These are phyloP conservation scores for Nigrograna mackinnonii DNA, from an alignment of 2,329 filamentous ascomycete genomes.

Conservation along the genomic window DNA sequence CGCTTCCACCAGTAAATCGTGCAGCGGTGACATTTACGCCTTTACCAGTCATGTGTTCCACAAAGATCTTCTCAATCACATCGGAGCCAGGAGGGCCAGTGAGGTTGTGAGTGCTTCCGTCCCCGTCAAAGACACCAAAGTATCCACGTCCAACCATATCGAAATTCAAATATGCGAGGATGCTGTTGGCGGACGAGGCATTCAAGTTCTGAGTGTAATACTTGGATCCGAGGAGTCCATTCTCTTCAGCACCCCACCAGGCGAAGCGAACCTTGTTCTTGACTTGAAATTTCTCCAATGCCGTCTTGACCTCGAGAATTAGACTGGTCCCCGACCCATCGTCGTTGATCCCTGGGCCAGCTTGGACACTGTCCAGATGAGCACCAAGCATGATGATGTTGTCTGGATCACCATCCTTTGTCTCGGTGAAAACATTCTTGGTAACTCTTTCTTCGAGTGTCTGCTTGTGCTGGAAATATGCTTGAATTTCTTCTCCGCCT, in stretches of 20 bases:
- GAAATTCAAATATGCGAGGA: conserved; percentile 47
- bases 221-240: conserved; percentile 42
- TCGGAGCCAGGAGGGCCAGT: conserved; percentile 37
- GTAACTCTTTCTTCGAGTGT: conserved; percentile 55
- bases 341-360: conserved; percentile 46
- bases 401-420: conserved; percentile 38
- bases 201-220: conserved; percentile 42
- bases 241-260: conserved; percentile 47
- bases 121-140: conserved; percentile 44
- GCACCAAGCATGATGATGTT: conserved; percentile 44
- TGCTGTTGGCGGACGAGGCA: conserved; percentile 34
- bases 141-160: conserved; percentile 46
- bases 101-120: conserved; percentile 38
- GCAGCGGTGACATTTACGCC: conserved; percentile 41
- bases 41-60: conserved; percentile 37
- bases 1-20: conserved; percentile 43
- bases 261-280: conserved; percentile 47
- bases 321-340: conserved; percentile 43
- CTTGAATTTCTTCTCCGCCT: conserved; percentile 43
- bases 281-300: conserved; percentile 40
- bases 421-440: conserved; percentile 46
- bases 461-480: conserved; percentile 50
- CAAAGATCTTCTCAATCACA: conserved; percentile 39
- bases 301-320: conserved; percentile 41
- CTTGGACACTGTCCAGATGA: conserved; percentile 42